A percentile compares a stretch with the other conserved stretches of the same genome.
Evolutionary conservation across 352 stramenopile genomes (phyloP).

Genomic region (Plasmopara viticola): DNA sequence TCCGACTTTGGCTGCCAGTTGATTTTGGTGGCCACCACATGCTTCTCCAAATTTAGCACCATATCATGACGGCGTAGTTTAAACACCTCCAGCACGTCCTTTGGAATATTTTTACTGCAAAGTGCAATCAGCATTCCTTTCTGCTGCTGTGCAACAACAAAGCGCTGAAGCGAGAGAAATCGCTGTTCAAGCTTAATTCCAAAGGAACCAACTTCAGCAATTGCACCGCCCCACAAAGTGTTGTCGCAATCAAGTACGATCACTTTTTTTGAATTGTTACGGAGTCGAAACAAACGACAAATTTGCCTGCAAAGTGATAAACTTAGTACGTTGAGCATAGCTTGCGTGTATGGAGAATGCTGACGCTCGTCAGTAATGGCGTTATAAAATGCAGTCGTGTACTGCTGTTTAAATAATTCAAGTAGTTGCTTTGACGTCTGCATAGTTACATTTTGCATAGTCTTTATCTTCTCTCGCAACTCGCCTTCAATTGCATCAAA

Average conservation of each 20-base stretch:
- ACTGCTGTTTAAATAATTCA: conserved; percentile 27
- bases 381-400: conserved; percentile 37
- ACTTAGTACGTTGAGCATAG: conserved; percentile 49
- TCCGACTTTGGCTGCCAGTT: conserved; percentile 60
- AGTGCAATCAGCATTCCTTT: conserved; percentile 50
- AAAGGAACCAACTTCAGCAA: conserved; percentile 44
- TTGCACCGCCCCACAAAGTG: conserved; percentile 59
- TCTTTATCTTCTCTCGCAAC: conserved; percentile 10
- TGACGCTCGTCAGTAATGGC: conserved; percentile 38
- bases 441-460: conserved; percentile 22
- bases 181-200: conserved; percentile 31
- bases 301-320: conserved; percentile 45
- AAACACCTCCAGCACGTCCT: conserved; percentile 54
- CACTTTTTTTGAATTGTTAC: conserved; percentile 48
- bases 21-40: conserved; percentile 41
- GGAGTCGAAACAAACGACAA: conserved; percentile 30
- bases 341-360: conserved; percentile 60
- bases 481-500: conserved; percentile 12
- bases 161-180: conserved; percentile 54
- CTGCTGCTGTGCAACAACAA: conserved; percentile 40
- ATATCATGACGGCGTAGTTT: conserved; percentile 32
- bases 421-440: conserved; percentile 20
- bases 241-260: conserved; percentile 77
- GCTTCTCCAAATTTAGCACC: conserved; percentile 42
- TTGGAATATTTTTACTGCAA: conserved; percentile 60